Base-by-base conservation (phyloP, 257 asterid species). In the Solanum pennellii region DNA sequence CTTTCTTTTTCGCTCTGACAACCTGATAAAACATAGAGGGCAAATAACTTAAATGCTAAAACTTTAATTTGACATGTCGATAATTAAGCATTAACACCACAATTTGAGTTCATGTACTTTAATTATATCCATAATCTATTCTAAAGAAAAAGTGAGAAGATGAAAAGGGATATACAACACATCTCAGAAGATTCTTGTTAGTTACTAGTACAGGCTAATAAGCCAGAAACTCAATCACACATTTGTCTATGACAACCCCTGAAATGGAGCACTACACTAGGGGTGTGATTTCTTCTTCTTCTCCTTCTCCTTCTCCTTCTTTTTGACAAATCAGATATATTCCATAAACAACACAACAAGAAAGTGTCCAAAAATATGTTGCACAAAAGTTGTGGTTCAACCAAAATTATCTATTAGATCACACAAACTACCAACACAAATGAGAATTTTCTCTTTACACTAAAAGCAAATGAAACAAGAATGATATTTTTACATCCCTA, bases 1-100 rank as follows among this genome's bases (percentile, higher is more conserved):
- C 99, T 92, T 95, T 97, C 96, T 97, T 97, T 91, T 87, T 96
- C 37, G 99, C 99, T 91, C 98, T 92, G 65, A 97, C 99, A 89
- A 97, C 99, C 99, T 97, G 93, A 73, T 82, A 49, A 77, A 92
- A 82, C 31, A 88, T 68, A 82, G 82, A 80, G 23, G 69, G 60
- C n/a, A 66, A 35, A 83, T 27, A 52, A 60, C 27, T 9, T 33
- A 68, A 25, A 29, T 77, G 45, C 44, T 29, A 80, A 80, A 80
- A 49, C 68, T 80, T 49, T 29, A 80, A 29, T 31, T 80, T 49
- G 31, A 29, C 42, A 49, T 23, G 83, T 21, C 2, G 21, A 49
- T 31, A 10, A 49, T 49, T 82, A 49, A 49, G 21, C 45, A 18
- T 20, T 10, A 18, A 49, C 69, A 49, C 69, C 29, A 20, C 25